Conservation (phyloP, 208 protist genomes). For the Zelonia costaricensis region DNA sequence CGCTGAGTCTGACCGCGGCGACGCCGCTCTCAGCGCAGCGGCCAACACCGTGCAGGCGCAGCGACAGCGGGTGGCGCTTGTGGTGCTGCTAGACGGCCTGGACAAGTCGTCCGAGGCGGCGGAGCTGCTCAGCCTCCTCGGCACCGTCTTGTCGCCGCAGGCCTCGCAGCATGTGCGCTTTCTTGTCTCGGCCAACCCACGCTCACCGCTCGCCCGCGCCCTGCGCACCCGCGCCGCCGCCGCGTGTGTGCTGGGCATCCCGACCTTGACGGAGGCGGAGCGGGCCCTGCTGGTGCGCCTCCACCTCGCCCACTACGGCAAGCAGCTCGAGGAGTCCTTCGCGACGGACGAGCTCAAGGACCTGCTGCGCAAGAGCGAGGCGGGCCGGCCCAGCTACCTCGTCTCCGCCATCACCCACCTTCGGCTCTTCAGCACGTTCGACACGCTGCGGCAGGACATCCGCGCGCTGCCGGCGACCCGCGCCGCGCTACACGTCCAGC, state of each 20-base stretch:
- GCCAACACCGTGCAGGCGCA: neutral
- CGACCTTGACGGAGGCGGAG: conserved; percentile 51
- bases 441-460: conserved; percentile 77
- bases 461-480: conserved; percentile 56
- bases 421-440: conserved; percentile 81
- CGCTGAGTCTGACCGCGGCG: conserved; percentile 3
- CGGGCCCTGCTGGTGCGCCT: conserved; percentile 69
- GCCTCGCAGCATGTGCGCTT: conserved; percentile 59
- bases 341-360: conserved; percentile 65
- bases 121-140: conserved; percentile 55
- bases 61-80: conserved; percentile 19
- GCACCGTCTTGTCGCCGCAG: conserved; percentile 38
- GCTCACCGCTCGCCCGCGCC: conserved; percentile 35
- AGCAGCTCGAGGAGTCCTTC: conserved; percentile 75
- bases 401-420: conserved; percentile 73
- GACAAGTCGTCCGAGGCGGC: conserved; percentile 56
- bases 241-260: conserved; percentile 33
- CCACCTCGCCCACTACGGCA: conserved; percentile 78
- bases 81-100: conserved; percentile 70
- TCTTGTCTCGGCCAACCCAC: conserved; percentile 39
- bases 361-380: conserved; percentile 73
- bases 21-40: neutral
- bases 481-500: conserved; percentile 45
- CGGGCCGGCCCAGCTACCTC: conserved; percentile 66
- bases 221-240: conserved; percentile 52